Conservation (phyloP, 805 yeast species). For the Cyberlindnera americana region DNA sequence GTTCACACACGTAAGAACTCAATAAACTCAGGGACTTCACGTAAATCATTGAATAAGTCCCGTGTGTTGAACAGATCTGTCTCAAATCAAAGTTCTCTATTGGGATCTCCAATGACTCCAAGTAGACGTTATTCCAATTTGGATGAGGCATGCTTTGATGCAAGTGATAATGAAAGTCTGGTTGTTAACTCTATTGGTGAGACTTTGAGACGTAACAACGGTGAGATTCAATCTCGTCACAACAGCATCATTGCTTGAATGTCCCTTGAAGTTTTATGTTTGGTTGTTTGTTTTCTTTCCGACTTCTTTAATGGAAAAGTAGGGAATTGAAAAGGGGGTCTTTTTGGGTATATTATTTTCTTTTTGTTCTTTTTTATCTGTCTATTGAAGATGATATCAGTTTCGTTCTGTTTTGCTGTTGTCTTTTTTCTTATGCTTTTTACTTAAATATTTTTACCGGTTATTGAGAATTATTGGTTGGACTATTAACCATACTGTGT, state of each 20-base stretch:
- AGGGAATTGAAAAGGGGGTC: too few species aligned
- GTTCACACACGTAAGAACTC: conserved; percentile 19
- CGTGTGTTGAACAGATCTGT: conserved; percentile 10
- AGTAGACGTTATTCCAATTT: conserved; percentile 11
- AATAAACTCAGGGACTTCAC: conserved; percentile 12
- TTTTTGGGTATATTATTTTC: too few species aligned
- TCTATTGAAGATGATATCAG: too few species aligned
- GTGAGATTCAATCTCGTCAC: conserved; percentile 25
- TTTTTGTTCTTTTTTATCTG: too few species aligned
- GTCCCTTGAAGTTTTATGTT: too few species aligned
- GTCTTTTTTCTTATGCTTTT: too few species aligned
- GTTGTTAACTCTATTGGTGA: conserved; percentile 35
- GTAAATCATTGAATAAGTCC: conserved; percentile 9
- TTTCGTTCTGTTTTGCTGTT: too few species aligned
- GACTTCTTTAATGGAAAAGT: too few species aligned
- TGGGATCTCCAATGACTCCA: conserved; percentile 14
- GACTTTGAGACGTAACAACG: conserved; percentile 29
- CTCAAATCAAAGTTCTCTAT: conserved; percentile 12
- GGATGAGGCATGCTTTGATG: conserved; percentile 19
- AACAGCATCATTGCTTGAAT: conserved; percentile 18
- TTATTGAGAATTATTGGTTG: too few species aligned
- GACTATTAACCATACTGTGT: too few species aligned
- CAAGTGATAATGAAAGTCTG: conserved; percentile 23
- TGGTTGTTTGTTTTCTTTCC: too few species aligned
- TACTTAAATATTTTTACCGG: too few species aligned